Conservation (phyloP, 306 rosid genomes). For the Citrullus colocynthis region DNA sequence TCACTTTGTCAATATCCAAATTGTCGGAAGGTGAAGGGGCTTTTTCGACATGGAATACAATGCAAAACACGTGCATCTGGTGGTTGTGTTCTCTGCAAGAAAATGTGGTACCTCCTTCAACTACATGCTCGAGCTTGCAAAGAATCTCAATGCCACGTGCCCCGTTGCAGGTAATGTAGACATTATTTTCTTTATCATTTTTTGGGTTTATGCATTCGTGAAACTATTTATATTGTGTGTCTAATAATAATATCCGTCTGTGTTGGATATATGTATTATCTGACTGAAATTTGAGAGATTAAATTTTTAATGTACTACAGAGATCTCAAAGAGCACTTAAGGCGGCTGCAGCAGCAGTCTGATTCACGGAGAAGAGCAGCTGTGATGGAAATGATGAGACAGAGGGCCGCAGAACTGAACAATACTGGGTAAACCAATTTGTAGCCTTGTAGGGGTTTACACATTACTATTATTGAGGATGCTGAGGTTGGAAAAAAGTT, state of each 20-base stretch:
- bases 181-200: background rate
- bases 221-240: background rate
- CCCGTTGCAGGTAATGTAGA: constrained; percentile 84
- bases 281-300: background rate
- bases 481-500: constrained; percentile 11
- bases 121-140: constrained; percentile 99
- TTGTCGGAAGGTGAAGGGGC: constrained; percentile 95
- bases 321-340: constrained; percentile 84
- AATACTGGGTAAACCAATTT: constrained; percentile 41
- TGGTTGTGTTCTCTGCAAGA: constrained; percentile 92
- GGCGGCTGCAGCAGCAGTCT: constrained; percentile 95
- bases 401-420: constrained; percentile 92
- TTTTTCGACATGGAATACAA: constrained; percentile 89
- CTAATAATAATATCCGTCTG: too few species aligned
- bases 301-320: constrained; percentile 23
- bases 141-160: constrained; percentile 86
- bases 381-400: constrained; percentile 99
- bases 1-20: constrained; percentile 85
- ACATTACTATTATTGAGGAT: constrained; percentile 14
- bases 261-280: background rate
- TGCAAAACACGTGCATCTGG: constrained; percentile 91
- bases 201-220: background rate
- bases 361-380: constrained; percentile 96
- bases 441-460: constrained; percentile 14
- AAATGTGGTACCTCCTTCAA: constrained; percentile 97